Base-by-base conservation (phyloP, 192 early-diverging fungal genomes). In the Umbelopsis sp. region DNA sequence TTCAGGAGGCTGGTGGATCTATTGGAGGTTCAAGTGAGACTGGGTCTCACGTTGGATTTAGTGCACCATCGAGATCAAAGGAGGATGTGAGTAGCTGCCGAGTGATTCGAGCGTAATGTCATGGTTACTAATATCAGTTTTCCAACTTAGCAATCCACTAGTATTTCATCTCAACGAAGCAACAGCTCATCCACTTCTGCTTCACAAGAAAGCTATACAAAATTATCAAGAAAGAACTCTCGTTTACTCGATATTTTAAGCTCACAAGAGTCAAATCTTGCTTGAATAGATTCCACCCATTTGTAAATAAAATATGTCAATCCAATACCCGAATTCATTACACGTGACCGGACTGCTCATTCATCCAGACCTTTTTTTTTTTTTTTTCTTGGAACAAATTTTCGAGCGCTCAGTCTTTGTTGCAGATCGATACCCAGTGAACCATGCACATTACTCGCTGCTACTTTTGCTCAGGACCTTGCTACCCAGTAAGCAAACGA, bases 391-490 rank as follows among this genome's bases (percentile, higher is more conserved):
- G 11, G 21, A 24, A 26, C 38, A 41, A 41, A 41, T 41, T 41
- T 41, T 41, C 38, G 38, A 41, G 38, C 5, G 12, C 10, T 22
- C 52, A 54, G 56, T 14, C 29, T 62, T 53, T 62, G 56, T 62
- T 62, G 56, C 56, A 62, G 56, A 34, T 62, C 56, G 56, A 41
- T 79, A 69, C 56, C 74, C 26, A 25, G 22, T 71, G 36, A 24
- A 45, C 68, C 31, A 98, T 98, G 96, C 89, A 96, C 80, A 85
- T 99, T 56, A 96, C 97, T 85, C 97, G 97, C 89, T 99, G 97
- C 81, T 99, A 97, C 81, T 99, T 99, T 81, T 99, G 97, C 86
- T 97, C 95, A 44, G 92, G 91, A 34, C 97, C 95, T 36, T 89
- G 92, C 73, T 99, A 99, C 76, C 97, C 97, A 52, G 56, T 62